Evolutionary conservation across 148 eudicot genomes (phyloP).

Genomic region (Vaccinium vitisidaea): DNA sequence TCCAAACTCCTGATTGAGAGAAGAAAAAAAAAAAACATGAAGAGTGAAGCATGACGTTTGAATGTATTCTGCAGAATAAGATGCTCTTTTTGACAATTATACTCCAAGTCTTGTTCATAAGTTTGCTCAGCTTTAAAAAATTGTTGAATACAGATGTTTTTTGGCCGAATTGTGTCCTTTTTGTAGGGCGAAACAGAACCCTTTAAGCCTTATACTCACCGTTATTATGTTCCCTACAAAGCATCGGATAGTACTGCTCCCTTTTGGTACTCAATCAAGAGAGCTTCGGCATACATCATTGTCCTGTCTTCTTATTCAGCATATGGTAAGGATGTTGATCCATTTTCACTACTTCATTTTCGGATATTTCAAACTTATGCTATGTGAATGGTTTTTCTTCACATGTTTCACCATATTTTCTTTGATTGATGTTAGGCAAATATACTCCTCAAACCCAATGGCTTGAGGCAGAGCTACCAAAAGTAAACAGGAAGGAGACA

Average conservation of each 20-base stretch:
- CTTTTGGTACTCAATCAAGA: constrained; percentile 49
- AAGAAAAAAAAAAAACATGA: not conserved
- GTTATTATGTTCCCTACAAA: constrained; percentile 44
- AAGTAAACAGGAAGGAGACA: constrained; percentile 33
- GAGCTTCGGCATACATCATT: constrained; percentile 43
- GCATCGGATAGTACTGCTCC: constrained; percentile 47
- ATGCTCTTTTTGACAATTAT: not conserved
- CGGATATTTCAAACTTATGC: not conserved
- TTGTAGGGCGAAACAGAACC: constrained; percentile 47
- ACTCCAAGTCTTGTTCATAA: not conserved
- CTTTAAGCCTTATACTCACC: constrained; percentile 46
- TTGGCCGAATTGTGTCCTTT: not conserved
- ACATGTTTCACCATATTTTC: not conserved
- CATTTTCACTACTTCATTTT: not conserved
- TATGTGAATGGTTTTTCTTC: not conserved
- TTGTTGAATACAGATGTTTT: not conserved
- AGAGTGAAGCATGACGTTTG: not conserved
- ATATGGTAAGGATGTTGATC: constrained; percentile 23
- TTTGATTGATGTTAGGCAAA: constrained; percentile 22
- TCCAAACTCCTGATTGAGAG: not conserved
- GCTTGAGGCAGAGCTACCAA: constrained; percentile 28
- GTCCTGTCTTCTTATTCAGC: constrained; percentile 48
- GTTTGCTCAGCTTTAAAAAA: not conserved
- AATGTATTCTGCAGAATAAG: not conserved
- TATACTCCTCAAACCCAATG: constrained; percentile 42